A percentile compares a stretch with the other conserved stretches of the same genome.
These are phyloP conservation scores for Clarkia xantiana DNA, from an alignment of 345 rosid species.

Conservation along the genomic window DNA sequence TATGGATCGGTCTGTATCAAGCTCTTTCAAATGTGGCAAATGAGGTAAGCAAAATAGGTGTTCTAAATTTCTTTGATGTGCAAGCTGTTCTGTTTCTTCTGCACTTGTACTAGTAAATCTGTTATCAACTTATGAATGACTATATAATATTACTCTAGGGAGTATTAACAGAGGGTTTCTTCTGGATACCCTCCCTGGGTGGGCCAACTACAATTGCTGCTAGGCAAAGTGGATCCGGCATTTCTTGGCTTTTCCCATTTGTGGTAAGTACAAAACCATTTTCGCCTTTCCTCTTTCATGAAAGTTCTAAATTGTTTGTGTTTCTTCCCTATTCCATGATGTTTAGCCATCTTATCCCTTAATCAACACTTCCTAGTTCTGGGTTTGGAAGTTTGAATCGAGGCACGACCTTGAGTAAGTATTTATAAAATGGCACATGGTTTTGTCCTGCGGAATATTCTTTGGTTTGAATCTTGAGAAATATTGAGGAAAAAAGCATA, in stretches of 20 bases:
- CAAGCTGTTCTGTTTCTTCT: background rate
- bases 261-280: constrained; percentile 47
- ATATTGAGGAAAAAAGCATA: no score
- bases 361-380: no score
- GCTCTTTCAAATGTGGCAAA: constrained; percentile 97
- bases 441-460: no score
- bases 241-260: constrained; percentile 93
- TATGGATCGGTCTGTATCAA: constrained; percentile 96
- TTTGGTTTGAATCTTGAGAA: no score
- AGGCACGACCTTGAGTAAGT: no score
- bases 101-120: background rate
- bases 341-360: background rate
- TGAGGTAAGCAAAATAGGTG: constrained; percentile 38
- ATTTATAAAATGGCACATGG: no score
- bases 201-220: constrained; percentile 97
- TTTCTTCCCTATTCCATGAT: background rate
- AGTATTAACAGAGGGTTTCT: constrained; percentile 85
- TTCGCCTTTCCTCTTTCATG: constrained; percentile 2
- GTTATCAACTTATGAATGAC: constrained; percentile 7
- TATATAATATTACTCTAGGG: constrained; percentile 34
- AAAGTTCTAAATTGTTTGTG: background rate
- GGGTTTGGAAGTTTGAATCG: no score
- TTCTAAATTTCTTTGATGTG: background rate
- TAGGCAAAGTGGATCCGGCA: constrained; percentile 88
- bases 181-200: constrained; percentile 94